Conservation (phyloP, 1,139 yeast genomes). For the Magnusiomyces clavatus region DNA sequence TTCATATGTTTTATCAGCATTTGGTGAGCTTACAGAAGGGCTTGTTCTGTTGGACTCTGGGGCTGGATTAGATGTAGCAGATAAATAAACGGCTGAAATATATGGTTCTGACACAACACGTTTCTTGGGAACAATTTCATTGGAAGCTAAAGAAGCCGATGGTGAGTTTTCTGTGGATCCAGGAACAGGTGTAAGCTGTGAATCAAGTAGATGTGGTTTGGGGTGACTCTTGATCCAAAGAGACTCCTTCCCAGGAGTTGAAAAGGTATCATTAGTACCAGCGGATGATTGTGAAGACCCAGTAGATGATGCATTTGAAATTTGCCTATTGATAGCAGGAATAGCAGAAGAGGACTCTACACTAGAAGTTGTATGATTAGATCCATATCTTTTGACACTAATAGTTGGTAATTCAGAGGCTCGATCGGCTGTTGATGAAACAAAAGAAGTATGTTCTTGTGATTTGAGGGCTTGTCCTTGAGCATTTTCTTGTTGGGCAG, state of each 20-base stretch:
- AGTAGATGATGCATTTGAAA: slow-evolving; percentile 15
- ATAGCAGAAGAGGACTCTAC: background rate
- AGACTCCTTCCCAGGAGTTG: slow-evolving; percentile 17
- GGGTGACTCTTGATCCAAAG: slow-evolving; percentile 14
- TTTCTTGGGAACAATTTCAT: too few relatives aligned
- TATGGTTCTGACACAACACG: too few relatives aligned
- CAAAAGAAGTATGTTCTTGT: too few relatives aligned
- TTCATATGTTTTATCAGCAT: too few relatives aligned
- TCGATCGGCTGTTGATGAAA: too few relatives aligned
- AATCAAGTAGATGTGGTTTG: background rate
- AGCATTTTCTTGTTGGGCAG: background rate
- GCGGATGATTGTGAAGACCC: slow-evolving; percentile 18
- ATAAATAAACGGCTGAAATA: too few relatives aligned
- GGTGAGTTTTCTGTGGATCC: slow-evolving; percentile 2
- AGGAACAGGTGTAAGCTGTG: background rate
- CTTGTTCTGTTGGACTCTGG: too few relatives aligned
- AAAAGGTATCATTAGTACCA: background rate
- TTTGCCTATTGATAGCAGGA: background rate
- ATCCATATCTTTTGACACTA: too few relatives aligned
- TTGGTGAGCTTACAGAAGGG: too few relatives aligned
- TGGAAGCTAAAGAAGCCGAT: background rate
- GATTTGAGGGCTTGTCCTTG: background rate
- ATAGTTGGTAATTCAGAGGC: too few relatives aligned
- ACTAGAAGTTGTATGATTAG: too few relatives aligned
- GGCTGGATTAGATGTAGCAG: too few relatives aligned